Conservation (phyloP, 106 monocot genomes). For the Dioscorea dumetorum region DNA sequence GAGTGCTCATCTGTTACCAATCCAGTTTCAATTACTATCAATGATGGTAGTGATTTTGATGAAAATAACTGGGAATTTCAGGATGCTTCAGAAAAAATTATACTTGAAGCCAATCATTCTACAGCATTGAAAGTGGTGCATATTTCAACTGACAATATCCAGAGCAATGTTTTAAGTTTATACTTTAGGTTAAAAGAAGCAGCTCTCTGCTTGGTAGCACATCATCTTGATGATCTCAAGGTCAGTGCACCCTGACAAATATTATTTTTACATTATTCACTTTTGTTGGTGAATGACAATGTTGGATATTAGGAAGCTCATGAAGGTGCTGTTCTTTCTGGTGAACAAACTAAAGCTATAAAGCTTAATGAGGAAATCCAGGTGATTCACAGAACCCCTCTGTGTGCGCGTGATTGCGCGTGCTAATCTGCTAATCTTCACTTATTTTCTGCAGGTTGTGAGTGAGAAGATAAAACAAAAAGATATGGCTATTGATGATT, state of each 20-base stretch:
- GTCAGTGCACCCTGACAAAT: constrained; percentile 16
- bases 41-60: not conserved
- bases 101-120: constrained; percentile 5
- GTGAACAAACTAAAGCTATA: constrained; percentile 16
- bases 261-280: not conserved
- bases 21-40: not conserved
- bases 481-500: constrained; percentile 2
- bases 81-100: constrained; percentile 4
- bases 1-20: constrained; percentile 2
- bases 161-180: constrained; percentile 18
- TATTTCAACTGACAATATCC: constrained; percentile 1
- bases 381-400: constrained; percentile 15
- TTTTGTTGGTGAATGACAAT: constrained; percentile 2
- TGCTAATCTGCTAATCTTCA: not conserved
- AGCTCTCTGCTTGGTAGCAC: constrained; percentile 22
- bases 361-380: constrained; percentile 28
- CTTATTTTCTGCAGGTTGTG: constrained; percentile 15
- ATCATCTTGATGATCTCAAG: constrained; percentile 36
- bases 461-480: constrained; percentile 12
- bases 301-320: constrained; percentile 25
- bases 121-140: constrained; percentile 12
- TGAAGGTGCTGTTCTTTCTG: constrained; percentile 19
- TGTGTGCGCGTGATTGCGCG: too few species aligned
- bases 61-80: constrained; percentile 1
- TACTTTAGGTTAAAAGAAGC: constrained; percentile 32